Evolutionary conservation across 1,284 basidiomycete genomes (phyloP).

Genomic region (Tilletia caries): DNA sequence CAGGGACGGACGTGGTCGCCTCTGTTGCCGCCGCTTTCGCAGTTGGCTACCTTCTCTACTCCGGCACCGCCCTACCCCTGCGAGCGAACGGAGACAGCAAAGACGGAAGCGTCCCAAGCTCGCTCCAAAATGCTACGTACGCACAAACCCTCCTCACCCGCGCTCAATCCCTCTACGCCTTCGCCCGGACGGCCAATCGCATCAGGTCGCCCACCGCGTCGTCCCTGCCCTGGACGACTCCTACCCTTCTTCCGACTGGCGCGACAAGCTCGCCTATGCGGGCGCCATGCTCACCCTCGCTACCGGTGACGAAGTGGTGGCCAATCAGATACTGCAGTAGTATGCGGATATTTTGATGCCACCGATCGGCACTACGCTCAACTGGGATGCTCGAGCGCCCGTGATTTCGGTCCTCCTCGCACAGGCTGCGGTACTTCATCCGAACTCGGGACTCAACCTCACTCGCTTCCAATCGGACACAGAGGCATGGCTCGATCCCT

Average conservation of each 20-base stretch:
- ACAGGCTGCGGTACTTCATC: slow-evolving; percentile 55
- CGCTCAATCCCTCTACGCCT: slow-evolving; percentile 69
- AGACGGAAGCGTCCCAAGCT: slow-evolving; percentile 56
- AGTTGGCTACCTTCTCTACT: slow-evolving; percentile 75
- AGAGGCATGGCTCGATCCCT: slow-evolving; percentile 72
- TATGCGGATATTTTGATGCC: slow-evolving; percentile 57
- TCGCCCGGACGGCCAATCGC: slow-evolving; percentile 62
- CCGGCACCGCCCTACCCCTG: slow-evolving; percentile 59
- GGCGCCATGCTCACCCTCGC: slow-evolving; percentile 73
- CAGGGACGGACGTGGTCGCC: slow-evolving; percentile 84
- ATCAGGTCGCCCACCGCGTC: slow-evolving; percentile 60
- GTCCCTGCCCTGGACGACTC: slow-evolving; percentile 65
- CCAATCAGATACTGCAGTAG: slow-evolving; percentile 65
- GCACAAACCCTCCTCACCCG: slow-evolving; percentile 68
- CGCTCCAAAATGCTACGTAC: slow-evolving; percentile 70
- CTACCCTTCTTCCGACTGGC: slow-evolving; percentile 67
- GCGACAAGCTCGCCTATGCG: slow-evolving; percentile 62
- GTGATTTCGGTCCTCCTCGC: slow-evolving; percentile 70
- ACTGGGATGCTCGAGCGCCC: slow-evolving; percentile 82
- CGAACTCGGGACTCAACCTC: slow-evolving; percentile 65
- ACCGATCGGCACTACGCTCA: slow-evolving; percentile 62
- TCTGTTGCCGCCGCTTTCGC: slow-evolving; percentile 78
- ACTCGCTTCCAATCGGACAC: slow-evolving; percentile 68
- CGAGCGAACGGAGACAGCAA: too few species aligned
- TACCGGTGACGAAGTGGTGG: slow-evolving; percentile 63